A percentile compares a stretch with the other conserved stretches of the same genome.
Evolutionary conservation across 2,329 filamentous ascomycete genomes (phyloP).

Genomic region (Hypoxylon sp.): DNA sequence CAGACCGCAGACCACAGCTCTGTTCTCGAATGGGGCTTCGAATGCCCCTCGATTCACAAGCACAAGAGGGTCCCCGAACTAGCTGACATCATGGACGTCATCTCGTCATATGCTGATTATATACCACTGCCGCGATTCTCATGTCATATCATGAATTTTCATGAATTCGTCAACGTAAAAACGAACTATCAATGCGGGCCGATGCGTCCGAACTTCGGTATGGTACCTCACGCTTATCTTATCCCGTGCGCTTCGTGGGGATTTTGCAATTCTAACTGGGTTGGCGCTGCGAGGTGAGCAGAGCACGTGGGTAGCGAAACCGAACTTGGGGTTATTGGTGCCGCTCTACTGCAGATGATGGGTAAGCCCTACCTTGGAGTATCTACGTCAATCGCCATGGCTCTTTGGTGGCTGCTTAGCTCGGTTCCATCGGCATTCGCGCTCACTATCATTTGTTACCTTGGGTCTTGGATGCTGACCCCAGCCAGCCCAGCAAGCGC

Average conservation of each 20-base stretch:
- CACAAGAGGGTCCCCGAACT: slow-evolving; percentile 30
- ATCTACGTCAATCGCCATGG: slow-evolving; percentile 39
- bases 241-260: slow-evolving; percentile 34
- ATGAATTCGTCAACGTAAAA: slow-evolving; percentile 7
- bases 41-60: slow-evolving; percentile 23
- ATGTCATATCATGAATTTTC: slow-evolving; percentile 8
- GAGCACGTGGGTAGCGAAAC: slow-evolving; percentile 44
- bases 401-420: slow-evolving; percentile 35
- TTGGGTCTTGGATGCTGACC: slow-evolving; percentile 19
- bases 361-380: slow-evolving; percentile 41
- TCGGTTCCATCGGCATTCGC: slow-evolving; percentile 45
- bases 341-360: slow-evolving; percentile 39
- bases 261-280: slow-evolving; percentile 35
- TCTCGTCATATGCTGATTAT: slow-evolving; percentile 31
- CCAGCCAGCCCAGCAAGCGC: slow-evolving; percentile 16
- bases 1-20: not conserved
- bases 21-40: slow-evolving; percentile 4
- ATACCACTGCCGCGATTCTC: slow-evolving; percentile 7
- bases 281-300: slow-evolving; percentile 40
- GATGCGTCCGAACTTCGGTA: slow-evolving; percentile 44
- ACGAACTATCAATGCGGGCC: slow-evolving; percentile 32
- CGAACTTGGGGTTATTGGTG: slow-evolving; percentile 42
- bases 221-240: slow-evolving; percentile 42
- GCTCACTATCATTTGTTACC: slow-evolving; percentile 28
- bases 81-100: slow-evolving; percentile 36